Evolutionary conservation across 306 rosid species (phyloP), one percentile per base, ranked within the genome.

Genomic region (Acacia crassicarpa): DNA sequence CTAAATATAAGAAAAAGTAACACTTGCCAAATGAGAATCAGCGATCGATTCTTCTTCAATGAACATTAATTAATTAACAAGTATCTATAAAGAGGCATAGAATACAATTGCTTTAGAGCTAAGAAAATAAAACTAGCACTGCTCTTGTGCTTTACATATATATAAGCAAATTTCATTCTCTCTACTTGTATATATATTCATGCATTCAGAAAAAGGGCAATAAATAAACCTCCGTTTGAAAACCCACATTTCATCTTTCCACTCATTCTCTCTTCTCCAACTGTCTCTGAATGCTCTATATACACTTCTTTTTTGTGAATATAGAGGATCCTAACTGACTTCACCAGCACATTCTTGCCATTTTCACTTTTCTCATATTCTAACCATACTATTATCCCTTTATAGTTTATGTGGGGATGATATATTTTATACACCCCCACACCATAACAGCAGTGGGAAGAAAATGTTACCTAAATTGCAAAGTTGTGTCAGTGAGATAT

Each of bases 391-490:
- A 9, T 74, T 71, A 22, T 74, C 86, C 84, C 70, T 86, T 79
- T 72, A 74, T 81, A 83, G 69, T 15, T 58, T 35, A 82, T 72
- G 76, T 63, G 84, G 79, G 75, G 75, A 84, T 53, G 76, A 87
- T 86, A 84, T 79, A 77, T 82, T 77, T 82, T 71, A 76, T 68
- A 51, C 45, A 53, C 25, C 66, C 66, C 53, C 56, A 23, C n/a
- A 27, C 20, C 58, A 20, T 63, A 74, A 51, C 44, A 67, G 80
- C 61, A 79, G 43, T 76, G 68, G 82, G 38, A 74, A 79, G 68
- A 78, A 71, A 81, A 66, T 49, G 62, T 82, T 78, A 89, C 90
- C 94, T 85, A 85, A 87, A 80, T 74, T 66, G 78, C 81, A 84
- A 77, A 41, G 70, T 16, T n/a, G 67, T 73, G 79, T 88, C 80